Conservation (phyloP, 208 protist species). For the Naegleria lovaniensis region DNA sequence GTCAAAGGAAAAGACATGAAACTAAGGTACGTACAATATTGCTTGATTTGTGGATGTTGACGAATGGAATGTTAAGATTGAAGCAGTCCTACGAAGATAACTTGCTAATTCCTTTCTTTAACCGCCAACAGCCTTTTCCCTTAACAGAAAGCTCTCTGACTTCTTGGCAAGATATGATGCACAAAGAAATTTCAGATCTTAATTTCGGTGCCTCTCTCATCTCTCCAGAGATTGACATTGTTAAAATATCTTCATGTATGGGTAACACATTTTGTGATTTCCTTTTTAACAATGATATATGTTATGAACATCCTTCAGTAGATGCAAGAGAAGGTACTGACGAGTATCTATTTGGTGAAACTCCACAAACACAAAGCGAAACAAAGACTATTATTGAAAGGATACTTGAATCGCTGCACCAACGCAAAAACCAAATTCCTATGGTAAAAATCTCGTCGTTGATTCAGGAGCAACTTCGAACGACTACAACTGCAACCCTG, state of each 20-base stretch:
- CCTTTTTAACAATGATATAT: not conserved
- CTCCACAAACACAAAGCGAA: not conserved
- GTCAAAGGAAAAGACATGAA: not conserved
- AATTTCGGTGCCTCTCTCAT: not conserved
- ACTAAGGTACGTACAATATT: not conserved
- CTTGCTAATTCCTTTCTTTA: not conserved
- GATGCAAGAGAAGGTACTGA: not conserved
- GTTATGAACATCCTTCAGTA: not conserved
- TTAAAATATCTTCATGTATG: not conserved
- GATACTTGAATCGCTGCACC: not conserved
- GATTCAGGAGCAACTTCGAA: not conserved
- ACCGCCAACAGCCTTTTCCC: too few species aligned
- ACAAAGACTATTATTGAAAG: not conserved
- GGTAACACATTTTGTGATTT: too few species aligned
- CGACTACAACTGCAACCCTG: not conserved
- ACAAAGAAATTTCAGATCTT: not conserved
- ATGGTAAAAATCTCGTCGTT: not conserved
- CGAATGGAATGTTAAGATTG: not conserved
- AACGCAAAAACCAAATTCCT: not conserved
- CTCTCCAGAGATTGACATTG: not conserved
- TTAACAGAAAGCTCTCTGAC: too few species aligned
- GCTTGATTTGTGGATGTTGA: too few species aligned
- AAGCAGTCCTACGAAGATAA: not conserved
- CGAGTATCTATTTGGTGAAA: not conserved
- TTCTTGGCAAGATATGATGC: too few species aligned